Evolutionary conservation across 2,329 filamentous ascomycete species (phyloP), one percentile per base, ranked within the genome.

Genomic region (Aspergillus sojae): DNA sequence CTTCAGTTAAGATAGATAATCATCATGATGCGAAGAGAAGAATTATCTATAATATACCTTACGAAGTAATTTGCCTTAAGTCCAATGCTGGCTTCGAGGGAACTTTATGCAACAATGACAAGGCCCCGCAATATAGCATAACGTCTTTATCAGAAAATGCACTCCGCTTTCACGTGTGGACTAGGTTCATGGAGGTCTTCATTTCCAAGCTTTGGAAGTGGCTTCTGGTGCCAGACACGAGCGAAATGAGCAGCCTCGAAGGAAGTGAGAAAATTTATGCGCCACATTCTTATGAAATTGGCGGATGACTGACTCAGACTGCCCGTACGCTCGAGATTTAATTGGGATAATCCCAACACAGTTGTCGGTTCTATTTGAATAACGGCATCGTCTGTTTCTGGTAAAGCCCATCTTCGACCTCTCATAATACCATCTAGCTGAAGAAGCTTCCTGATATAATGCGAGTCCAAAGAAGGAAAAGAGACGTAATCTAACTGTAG

Each of bases 341-440:
- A 11, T 30, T 32, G 28, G 16, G 48, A 34, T 12, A 52, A 16
- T 28, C 48, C 48, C 4, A 16, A 32, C 28, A 52, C 28, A 34
- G 48, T 52, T 7, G 28, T 52, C 12, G 26, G 26, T 34, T 52
- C 28, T 52, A 52, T 19, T 34, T 32, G 48, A 5, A 34, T 34
- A 21, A 52, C 28, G 28, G 48, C 48, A 34, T 52, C 48, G 7
- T 52, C 48, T 32, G 28, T 52, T 32, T 52, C 28, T n/a, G 48
- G 48, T 52, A 52, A 52, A 32, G 26, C 28, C 48, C 48, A 52
- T 30, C 12, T 34, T 34, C 28, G 26, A n/a, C 48, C 48, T 21
- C 48, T 52, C 48, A 52, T 52, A n/a, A 52, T 52, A 21, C 48
- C 48, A 32, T 52, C 48, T 32, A 52, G 48, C 48, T 34, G 32